phyloP scores from a whole-genome alignment of 1,284 basidiomycete species.

The Stereum hirsutum region DNA sequence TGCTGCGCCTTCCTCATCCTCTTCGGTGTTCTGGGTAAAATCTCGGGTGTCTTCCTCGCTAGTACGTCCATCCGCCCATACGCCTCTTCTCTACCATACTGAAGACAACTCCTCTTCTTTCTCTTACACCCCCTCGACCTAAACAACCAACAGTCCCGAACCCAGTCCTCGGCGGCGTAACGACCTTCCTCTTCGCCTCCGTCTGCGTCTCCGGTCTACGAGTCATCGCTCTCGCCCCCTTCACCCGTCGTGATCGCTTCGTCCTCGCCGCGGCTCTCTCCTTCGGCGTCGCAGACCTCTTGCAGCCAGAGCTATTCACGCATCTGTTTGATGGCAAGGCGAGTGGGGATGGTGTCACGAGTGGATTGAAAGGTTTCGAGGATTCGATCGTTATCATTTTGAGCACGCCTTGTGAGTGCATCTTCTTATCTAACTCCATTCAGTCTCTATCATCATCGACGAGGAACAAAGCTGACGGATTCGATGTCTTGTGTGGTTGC shows the following conservation, averaged over 20 bases:
- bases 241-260: constrained; percentile 70
- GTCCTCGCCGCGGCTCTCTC: constrained; percentile 64
- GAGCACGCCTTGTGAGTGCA: constrained; percentile 62
- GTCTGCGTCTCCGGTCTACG: constrained; percentile 64
- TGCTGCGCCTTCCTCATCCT: constrained; percentile 61
- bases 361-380: constrained; percentile 63
- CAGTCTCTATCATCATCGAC: background rate
- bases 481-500: too few species aligned
- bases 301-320: constrained; percentile 52
- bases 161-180: constrained; percentile 77
- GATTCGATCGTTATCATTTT: constrained; percentile 74
- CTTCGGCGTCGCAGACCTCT: constrained; percentile 66
- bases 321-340: constrained; percentile 63
- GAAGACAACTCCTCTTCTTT: background rate
- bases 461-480: too few species aligned
- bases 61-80: constrained; percentile 26
- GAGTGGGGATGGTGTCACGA: constrained; percentile 27
- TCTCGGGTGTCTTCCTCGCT: constrained; percentile 69
- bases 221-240: constrained; percentile 58
- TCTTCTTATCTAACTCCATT: constrained; percentile 4
- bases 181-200: constrained; percentile 62
- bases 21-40: constrained; percentile 65
- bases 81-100: background rate
- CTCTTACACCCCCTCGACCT: constrained; percentile 8
- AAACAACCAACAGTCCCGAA: constrained; percentile 75